Percentiles rank a stretch among this genome's conserved stretches.
Evolutionary conservation across 1,139 yeast genomes (phyloP).

Genomic region (Sugiyamaella paludigena): DNA sequence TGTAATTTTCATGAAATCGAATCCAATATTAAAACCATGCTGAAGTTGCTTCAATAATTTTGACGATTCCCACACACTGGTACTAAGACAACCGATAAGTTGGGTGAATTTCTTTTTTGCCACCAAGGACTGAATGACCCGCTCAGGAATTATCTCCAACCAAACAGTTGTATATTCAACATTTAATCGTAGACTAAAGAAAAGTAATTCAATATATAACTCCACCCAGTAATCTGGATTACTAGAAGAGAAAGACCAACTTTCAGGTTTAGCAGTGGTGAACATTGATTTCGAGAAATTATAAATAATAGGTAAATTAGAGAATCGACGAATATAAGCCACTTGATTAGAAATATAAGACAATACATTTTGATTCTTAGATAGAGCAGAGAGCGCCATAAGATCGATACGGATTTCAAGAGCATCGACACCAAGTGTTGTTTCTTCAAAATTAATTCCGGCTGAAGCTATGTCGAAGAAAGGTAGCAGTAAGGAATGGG

Average conservation of each 20-base stretch:
- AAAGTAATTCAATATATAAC: conserved; percentile 16
- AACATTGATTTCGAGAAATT: conserved; percentile 19
- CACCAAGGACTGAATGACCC: conserved; percentile 12
- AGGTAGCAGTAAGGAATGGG: conserved; percentile 23
- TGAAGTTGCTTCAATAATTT: conserved; percentile 5
- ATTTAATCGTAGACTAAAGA: conserved; percentile 18
- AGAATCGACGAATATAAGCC: conserved; percentile 15
- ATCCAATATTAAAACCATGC: conserved; percentile 9
- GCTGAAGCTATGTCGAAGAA: conserved; percentile 19
- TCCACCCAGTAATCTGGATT: conserved; percentile 15
- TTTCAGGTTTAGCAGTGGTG: conserved; percentile 6
- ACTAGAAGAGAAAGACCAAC: neutral
- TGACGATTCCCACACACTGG: conserved; percentile 18
- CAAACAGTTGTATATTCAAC: conserved; percentile 20
- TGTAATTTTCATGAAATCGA: conserved; percentile 18
- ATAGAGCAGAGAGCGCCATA: conserved; percentile 18
- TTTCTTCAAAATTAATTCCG: conserved; percentile 18
- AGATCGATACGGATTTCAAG: conserved; percentile 21
- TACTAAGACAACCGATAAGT: conserved; percentile 16
- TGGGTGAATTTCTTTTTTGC: conserved; percentile 13
- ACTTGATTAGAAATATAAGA: conserved; percentile 19
- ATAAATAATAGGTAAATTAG: conserved; percentile 21
- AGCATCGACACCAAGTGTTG: conserved; percentile 25
- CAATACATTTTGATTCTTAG: conserved; percentile 9
- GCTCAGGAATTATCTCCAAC: conserved; percentile 13